Conservation (phyloP, 257 asterid species). For the Parsonsia alboflavescens region DNA sequence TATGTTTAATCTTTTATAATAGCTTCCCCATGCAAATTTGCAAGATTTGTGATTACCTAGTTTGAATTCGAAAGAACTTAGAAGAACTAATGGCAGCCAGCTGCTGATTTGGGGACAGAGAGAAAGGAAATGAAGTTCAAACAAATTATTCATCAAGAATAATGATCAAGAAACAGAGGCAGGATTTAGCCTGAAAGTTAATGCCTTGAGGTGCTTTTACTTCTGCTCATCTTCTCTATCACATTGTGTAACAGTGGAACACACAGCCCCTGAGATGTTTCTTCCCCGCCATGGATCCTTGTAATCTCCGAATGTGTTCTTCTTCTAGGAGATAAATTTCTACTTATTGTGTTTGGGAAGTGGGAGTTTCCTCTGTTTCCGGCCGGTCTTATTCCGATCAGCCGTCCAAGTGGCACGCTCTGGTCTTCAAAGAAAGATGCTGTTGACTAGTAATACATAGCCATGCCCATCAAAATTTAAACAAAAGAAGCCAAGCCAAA, state of each 20-base stretch:
- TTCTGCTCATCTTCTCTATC: constrained; percentile 27
- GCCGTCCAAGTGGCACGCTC: constrained; percentile 56
- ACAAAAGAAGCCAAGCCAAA: not conserved
- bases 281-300: constrained; percentile 11
- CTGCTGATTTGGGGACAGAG: not conserved
- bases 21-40: not conserved
- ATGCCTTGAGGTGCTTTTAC: constrained; percentile 24
- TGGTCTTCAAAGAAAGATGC: constrained; percentile 61
- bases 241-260: constrained; percentile 43
- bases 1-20: no score
- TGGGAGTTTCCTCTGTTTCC: constrained; percentile 26
- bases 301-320: constrained; percentile 14
- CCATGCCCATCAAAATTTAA: not conserved
- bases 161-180: not conserved
- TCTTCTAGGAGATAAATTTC: constrained; percentile 12
- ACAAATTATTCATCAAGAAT: constrained; percentile 1
- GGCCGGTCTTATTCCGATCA: constrained; percentile 46
- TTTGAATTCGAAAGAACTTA: no score
- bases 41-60: not conserved
- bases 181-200: not conserved
- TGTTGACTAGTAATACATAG: constrained; percentile 51
- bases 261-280: constrained; percentile 32
- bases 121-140: not conserved
- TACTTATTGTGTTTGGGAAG: constrained; percentile 7
- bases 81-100: not conserved